Base-by-base conservation (phyloP, 2,329 filamentous ascomycete species). In the Cordyceps tenuipes region DNA sequence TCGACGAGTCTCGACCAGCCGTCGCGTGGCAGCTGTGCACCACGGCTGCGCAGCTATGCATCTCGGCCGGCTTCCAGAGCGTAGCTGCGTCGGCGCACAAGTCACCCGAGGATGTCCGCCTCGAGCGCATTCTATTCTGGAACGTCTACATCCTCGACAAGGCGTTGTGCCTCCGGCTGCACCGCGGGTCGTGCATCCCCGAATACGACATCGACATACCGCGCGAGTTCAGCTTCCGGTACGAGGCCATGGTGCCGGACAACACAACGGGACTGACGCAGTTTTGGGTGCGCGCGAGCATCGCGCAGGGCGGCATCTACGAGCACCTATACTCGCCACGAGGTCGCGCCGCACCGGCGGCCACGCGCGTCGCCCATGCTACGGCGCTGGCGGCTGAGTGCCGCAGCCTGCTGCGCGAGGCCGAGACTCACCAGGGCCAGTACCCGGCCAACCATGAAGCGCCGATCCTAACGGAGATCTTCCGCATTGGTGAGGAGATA, bases 1-100 rank as follows among this genome's bases (percentile, higher is more conserved):
- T 87, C 54, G 84, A 87, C 62, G 76, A 80, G 13, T 84, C 82
- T 3, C 82, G 83, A 43, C 82, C 84, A 0, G 83, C 82, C 0
- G 76, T 88, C 2, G 82, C 82, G 12, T 86, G 84, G 80, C 80
- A 83, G n/a, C 72, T 88, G 17, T 80, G 79, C 31, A 81, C 79
- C 9, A 77, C 79, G 21, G 85, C 85, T 0, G 79, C 81, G 17
- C 78, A 82, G 56, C 74, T 88, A 56, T 85, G 83, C 63, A 82
- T 85, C 65, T 81, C 80, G 0, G 77, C 86, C 3, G 85, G 85
- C 3, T 86, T 84, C 62, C 84, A 87, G 66, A 77, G 81, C 53
- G 66, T 68, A 15, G 70, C 69, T 43, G 68, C 66, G 2, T 67
- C 71, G 31, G 69, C 69, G 15, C 64, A 70, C 46, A 72, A 75